These are phyloP conservation scores for Mucor irregularis DNA, from an alignment of 371 early-diverging fungal genomes.

Conservation along the genomic window DNA sequence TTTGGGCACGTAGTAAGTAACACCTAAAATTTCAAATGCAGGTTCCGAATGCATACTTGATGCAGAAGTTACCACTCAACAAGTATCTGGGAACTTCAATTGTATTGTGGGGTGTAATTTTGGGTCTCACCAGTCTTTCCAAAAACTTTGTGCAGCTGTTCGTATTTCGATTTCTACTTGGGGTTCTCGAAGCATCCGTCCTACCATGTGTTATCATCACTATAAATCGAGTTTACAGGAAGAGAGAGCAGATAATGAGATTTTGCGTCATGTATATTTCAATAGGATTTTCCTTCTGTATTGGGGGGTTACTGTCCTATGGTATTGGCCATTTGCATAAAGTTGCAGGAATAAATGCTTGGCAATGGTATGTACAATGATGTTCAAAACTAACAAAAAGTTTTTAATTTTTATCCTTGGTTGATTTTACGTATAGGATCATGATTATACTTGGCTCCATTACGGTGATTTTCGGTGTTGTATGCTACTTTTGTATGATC, in stretches of 20 bases:
- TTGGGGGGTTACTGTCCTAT: constrained; percentile 57
- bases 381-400: not conserved
- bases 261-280: constrained; percentile 16
- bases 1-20: not conserved
- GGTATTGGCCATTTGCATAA: constrained; percentile 48
- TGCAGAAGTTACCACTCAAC: constrained; percentile 19
- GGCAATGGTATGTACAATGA: constrained; percentile 45
- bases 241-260: constrained; percentile 18
- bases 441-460: constrained; percentile 24
- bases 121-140: constrained; percentile 6
- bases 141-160: constrained; percentile 20
- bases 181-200: constrained; percentile 24
- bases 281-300: constrained; percentile 38
- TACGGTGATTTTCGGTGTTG: constrained; percentile 16
- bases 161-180: constrained; percentile 23
- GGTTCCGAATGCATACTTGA: constrained; percentile 15
- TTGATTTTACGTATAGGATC: constrained; percentile 3
- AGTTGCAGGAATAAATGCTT: constrained; percentile 30
- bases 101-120: constrained; percentile 14
- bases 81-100: constrained; percentile 20
- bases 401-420: no score
- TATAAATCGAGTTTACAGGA: constrained; percentile 19
- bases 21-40: not conserved
- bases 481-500: constrained; percentile 20
- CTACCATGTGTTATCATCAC: constrained; percentile 13